Evolutionary conservation across 306 rosid genomes (phyloP).

Genomic region (Dalbergia cochinchinensis): DNA sequence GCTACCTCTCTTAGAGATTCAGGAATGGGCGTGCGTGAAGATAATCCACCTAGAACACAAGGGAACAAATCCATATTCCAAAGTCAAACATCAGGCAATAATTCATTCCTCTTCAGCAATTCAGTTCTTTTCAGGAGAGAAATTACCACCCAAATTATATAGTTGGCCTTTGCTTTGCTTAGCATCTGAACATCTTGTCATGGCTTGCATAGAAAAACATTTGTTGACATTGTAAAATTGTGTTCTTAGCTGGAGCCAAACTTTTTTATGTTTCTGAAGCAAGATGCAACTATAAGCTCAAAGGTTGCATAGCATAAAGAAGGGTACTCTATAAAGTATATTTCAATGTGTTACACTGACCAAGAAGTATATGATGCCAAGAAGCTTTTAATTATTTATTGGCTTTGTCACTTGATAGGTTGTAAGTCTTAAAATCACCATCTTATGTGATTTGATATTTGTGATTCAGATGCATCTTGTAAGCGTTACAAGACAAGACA

Average conservation of each 20-base stretch:
- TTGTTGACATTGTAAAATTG: slow-evolving; percentile 8
- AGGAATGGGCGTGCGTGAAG: slow-evolving; percentile 53
- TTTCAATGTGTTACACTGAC: background rate
- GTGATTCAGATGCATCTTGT: slow-evolving; percentile 62
- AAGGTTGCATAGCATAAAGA: background rate
- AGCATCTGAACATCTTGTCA: slow-evolving; percentile 1
- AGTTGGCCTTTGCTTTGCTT: slow-evolving; percentile 29
- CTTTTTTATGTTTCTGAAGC: slow-evolving; percentile 24
- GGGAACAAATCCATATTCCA: slow-evolving; percentile 59
- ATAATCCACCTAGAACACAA: slow-evolving; percentile 53
- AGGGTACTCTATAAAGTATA: slow-evolving; percentile 18
- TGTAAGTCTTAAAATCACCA: slow-evolving; percentile 14
- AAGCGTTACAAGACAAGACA: slow-evolving; percentile 62
- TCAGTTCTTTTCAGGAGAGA: slow-evolving; percentile 18
- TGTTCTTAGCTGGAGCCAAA: slow-evolving; percentile 27
- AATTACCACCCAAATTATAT: slow-evolving; percentile 1
- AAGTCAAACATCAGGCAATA: slow-evolving; percentile 67
- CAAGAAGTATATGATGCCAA: slow-evolving; percentile 3
- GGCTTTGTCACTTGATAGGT: slow-evolving; percentile 27
- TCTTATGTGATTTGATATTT: slow-evolving; percentile 41
- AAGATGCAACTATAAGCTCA: background rate
- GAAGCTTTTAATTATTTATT: slow-evolving; percentile 8
- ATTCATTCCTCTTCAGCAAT: slow-evolving; percentile 44
- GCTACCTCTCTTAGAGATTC: slow-evolving; percentile 62
- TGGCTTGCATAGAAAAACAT: slow-evolving; percentile 4